phyloP scores from a whole-genome alignment of 352 stramenopile genomes.

The Phytophthora lateralis region DNA sequence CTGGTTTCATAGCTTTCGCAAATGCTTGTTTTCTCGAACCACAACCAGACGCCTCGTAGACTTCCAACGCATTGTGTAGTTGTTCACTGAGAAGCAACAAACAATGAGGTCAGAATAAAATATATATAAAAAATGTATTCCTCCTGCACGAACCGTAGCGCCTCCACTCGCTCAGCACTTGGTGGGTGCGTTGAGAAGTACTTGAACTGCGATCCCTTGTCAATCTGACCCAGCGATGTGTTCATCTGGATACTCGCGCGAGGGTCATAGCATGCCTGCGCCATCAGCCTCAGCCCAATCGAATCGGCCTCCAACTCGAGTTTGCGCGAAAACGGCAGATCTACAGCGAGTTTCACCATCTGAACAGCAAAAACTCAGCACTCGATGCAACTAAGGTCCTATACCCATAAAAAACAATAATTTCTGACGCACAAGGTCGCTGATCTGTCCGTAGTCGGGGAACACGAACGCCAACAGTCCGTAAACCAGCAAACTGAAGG shows the following conservation, averaged over 20 bases:
- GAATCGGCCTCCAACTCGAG: slow-evolving; percentile 61
- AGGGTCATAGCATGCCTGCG: slow-evolving; percentile 60
- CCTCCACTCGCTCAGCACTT: slow-evolving; percentile 60
- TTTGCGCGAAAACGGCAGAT: slow-evolving; percentile 63
- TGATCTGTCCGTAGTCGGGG: slow-evolving; percentile 60
- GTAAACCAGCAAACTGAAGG: slow-evolving; percentile 65
- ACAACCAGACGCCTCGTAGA: slow-evolving; percentile 55
- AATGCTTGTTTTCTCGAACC: slow-evolving; percentile 41
- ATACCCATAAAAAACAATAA: no score
- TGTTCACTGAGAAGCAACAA: slow-evolving; percentile 33
- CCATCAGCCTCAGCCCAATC: slow-evolving; percentile 64
- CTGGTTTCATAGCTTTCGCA: slow-evolving; percentile 33
- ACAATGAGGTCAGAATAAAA: neutral
- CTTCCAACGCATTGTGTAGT: slow-evolving; percentile 44
- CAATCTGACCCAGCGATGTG: slow-evolving; percentile 37
- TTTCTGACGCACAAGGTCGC: slow-evolving; percentile 34
- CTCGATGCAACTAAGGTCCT: neutral
- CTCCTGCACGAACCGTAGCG: slow-evolving; percentile 37
- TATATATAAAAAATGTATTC: neutral
- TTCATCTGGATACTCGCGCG: slow-evolving; percentile 64
- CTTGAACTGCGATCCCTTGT: slow-evolving; percentile 48
- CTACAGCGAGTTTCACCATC: slow-evolving; percentile 56
- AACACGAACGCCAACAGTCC: slow-evolving; percentile 55
- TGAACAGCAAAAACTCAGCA: slow-evolving; percentile 12
- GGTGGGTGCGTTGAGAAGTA: slow-evolving; percentile 82